Base-by-base conservation (phyloP, 805 yeast genomes). In the Candida chauliodis region DNA sequence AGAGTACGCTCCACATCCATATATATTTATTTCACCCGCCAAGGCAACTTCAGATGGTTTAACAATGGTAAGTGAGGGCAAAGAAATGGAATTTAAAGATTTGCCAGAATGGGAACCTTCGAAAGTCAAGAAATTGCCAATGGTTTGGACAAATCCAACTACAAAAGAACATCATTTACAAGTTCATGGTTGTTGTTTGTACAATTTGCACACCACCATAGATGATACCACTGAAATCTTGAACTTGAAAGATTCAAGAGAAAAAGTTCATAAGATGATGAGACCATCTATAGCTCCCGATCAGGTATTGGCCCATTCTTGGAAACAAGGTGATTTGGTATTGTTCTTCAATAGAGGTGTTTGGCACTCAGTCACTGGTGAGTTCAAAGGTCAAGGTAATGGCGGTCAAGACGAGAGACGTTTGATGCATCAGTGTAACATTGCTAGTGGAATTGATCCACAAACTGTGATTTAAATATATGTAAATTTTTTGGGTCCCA, bases 341-440 rank as follows among this genome's bases (percentile, higher is more conserved):
- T 80, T 88, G 40, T 88, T 88, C 70, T 87, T 72, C 63, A 88
- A 88, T 70, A 74, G 91, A 57, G 95, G 95, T 30, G 90, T 88
- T 8, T 84, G 91, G 84, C 96, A 88, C 57, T 79, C 91, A 1
- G 96, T 88, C 22, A 87, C 95, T 11, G 95, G 96, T 37, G 95
- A 87, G 61, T 82, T 88, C 62, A 66, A 67, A 49, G 73, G 70
- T 4, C 58, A 61, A 31, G 49, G 49, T 5, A 39, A 45, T 15
- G 51, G 55, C 30, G 80, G 76, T 14, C 73, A 74, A 14, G 86
- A 83, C 34, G 93, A 87, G 55, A 78, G 76, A 52, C 76, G 96
- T 60, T 69, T 88, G 55, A 87, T 88, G 95, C 96, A 88, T 56
- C 96, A 88, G 66, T 88, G 96, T 65, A 88, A 88, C 64, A 84